These are phyloP conservation scores for Amniculicola lignicola DNA, from an alignment of 495 filamentous ascomycete genomes.

Conservation along the genomic window DNA sequence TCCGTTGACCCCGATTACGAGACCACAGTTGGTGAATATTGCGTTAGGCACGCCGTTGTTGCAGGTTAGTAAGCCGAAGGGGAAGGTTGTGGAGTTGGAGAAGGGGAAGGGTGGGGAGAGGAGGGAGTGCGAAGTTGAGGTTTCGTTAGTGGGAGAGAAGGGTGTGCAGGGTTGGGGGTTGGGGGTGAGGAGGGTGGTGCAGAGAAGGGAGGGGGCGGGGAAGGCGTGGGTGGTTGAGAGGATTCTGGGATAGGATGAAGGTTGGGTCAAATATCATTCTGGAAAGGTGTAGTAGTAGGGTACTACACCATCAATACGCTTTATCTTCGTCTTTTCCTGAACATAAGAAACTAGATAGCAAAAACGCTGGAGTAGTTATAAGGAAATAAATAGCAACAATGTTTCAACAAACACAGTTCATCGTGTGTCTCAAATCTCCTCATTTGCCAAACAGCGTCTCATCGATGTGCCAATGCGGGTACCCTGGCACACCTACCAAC, in stretches of 20 bases:
- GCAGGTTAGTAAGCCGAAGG: constrained; percentile 82
- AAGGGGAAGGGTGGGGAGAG: constrained; percentile 48
- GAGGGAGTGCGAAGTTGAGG: constrained; percentile 79
- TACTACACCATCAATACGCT: too few species aligned
- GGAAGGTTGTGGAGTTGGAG: constrained; percentile 62
- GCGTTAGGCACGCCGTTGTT: constrained; percentile 84
- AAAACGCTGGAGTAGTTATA: too few species aligned
- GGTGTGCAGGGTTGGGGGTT: constrained; percentile 77
- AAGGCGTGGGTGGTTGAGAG: constrained; percentile 78
- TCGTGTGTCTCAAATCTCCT: too few species aligned
- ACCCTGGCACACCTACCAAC: too few species aligned
- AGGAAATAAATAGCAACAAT: too few species aligned
- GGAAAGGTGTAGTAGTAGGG: too few species aligned
- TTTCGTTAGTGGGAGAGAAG: constrained; percentile 61
- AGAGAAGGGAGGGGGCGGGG: constrained; percentile 61
- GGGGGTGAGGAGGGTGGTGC: constrained; percentile 75
- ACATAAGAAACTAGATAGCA: too few species aligned
- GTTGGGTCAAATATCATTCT: too few species aligned
- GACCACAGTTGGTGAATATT: constrained; percentile 70
- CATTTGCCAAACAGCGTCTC: too few species aligned
- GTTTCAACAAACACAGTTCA: too few species aligned
- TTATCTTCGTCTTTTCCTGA: too few species aligned
- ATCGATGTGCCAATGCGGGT: too few species aligned
- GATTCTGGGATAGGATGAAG: constrained; percentile 44
- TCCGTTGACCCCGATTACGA: constrained; percentile 73